These are phyloP conservation scores for Diaporthe citrichinensis DNA, from an alignment of 2,329 filamentous ascomycete species.

Conservation along the genomic window DNA sequence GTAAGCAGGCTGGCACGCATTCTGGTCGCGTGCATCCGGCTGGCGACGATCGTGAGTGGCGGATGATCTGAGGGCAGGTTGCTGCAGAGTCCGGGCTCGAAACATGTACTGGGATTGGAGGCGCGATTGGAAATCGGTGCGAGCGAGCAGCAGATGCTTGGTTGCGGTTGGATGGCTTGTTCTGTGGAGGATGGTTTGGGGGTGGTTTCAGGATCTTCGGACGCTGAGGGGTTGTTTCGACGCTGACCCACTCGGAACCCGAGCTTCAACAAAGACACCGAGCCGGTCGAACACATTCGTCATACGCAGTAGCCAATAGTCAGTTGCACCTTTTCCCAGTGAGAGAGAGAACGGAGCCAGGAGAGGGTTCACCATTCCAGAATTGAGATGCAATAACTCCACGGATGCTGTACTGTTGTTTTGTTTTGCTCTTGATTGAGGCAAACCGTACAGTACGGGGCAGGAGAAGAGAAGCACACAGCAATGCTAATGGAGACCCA, in stretches of 20 bases:
- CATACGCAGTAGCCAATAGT: neutral
- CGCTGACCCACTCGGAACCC: conserved; percentile 11
- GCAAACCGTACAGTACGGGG: neutral
- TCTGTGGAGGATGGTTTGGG: conserved; percentile 22
- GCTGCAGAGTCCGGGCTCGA: conserved; percentile 25
- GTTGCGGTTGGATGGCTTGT: conserved; percentile 26
- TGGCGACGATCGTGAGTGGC: neutral
- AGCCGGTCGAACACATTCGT: neutral
- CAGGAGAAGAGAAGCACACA: neutral
- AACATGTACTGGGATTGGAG: neutral
- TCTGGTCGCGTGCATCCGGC: neutral
- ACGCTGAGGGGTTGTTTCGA: conserved; percentile 37
- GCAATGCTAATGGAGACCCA: neutral
- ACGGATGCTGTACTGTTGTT: neutral
- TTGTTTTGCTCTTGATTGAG: neutral
- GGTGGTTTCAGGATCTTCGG: conserved; percentile 41
- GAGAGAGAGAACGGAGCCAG: neutral
- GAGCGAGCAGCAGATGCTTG: neutral
- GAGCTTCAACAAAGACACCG: neutral
- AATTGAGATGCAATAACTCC: neutral
- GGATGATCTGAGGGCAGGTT: conserved; percentile 10
- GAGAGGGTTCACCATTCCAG: neutral
- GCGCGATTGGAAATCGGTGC: conserved; percentile 12
- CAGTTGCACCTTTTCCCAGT: neutral
- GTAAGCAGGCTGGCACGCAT: neutral